These are phyloP conservation scores for Hypoxylon rickii DNA, from an alignment of 495 filamentous ascomycete species.

Conservation along the genomic window DNA sequence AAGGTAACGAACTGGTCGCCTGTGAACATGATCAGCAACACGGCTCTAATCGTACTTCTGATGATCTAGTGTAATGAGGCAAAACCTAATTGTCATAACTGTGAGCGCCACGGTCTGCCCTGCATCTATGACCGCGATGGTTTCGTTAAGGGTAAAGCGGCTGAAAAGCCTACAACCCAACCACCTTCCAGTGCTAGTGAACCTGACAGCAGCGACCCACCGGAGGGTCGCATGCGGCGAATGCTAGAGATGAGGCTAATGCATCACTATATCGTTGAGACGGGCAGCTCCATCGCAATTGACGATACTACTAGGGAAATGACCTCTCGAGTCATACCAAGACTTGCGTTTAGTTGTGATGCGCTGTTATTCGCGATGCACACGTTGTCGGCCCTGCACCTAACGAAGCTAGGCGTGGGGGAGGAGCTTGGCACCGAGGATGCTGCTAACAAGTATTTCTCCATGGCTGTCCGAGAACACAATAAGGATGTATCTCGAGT, in stretches of 20 bases:
- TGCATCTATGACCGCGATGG: constrained; percentile 39
- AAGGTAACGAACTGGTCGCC: constrained; percentile 33
- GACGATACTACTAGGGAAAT: constrained; percentile 8
- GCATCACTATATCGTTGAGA: constrained; percentile 41
- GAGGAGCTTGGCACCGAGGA: constrained; percentile 24
- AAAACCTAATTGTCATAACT: constrained; percentile 45
- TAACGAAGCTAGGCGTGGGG: constrained; percentile 24
- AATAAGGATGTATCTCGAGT: constrained; percentile 39
- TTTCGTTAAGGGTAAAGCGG: neutral
- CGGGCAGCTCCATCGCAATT: constrained; percentile 22
- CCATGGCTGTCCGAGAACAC: constrained; percentile 43
- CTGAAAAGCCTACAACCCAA: constrained; percentile 4
- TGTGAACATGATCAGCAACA: neutral
- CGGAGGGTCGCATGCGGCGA: constrained; percentile 40
- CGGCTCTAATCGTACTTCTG: neutral
- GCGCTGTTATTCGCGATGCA: constrained; percentile 44
- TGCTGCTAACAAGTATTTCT: constrained; percentile 40
- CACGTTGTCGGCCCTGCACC: constrained; percentile 41
- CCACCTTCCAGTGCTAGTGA: neutral
- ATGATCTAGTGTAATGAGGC: constrained; percentile 45
- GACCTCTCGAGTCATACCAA: constrained; percentile 29
- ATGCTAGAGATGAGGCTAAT: constrained; percentile 43
- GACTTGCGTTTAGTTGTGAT: constrained; percentile 40
- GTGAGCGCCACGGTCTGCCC: constrained; percentile 40
- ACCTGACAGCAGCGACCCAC: constrained; percentile 19